phyloP scores from a whole-genome alignment of 164 flowering plant species.

The Buxus sempervirens region DNA sequence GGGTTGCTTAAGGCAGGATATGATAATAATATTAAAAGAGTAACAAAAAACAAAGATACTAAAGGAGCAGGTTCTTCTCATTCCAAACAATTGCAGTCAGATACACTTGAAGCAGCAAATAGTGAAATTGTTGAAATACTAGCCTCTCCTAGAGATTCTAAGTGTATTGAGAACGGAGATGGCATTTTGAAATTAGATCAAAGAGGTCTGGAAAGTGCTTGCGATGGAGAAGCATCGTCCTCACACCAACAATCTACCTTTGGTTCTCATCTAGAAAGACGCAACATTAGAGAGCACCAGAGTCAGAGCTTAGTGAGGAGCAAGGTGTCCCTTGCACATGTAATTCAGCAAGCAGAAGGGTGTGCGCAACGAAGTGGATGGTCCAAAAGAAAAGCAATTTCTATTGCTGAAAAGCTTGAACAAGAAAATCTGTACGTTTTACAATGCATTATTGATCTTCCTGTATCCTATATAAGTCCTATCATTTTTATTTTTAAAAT shows the following conservation, averaged over 20 bases:
- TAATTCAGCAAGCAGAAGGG: constrained; percentile 90
- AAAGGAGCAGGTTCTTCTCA: constrained; percentile 26
- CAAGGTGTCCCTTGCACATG: constrained; percentile 92
- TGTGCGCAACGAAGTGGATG: constrained; percentile 55
- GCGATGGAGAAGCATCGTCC: constrained; percentile 31
- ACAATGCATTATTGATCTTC: not conserved
- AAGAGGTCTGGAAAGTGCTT: constrained; percentile 25
- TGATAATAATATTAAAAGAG: constrained; percentile 18
- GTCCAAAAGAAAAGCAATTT: constrained; percentile 82
- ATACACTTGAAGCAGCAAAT: constrained; percentile 26
- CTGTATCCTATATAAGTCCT: not conserved
- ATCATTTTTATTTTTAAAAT: not conserved
- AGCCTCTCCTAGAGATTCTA: constrained; percentile 37
- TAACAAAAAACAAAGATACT: constrained; percentile 20
- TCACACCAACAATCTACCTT: constrained; percentile 26
- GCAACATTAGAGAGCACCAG: constrained; percentile 45
- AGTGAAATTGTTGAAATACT: constrained; percentile 79
- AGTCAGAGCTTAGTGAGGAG: constrained; percentile 71
- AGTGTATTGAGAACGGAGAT: constrained; percentile 20
- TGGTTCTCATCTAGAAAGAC: constrained; percentile 32
- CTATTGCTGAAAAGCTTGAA: constrained; percentile 93
- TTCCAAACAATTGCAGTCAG: constrained; percentile 19
- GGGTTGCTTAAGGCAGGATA: constrained; percentile 21
- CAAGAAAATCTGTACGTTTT: constrained; percentile 84
- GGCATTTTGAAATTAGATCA: constrained; percentile 19